These are phyloP conservation scores for Sclerotinia borealis DNA, from an alignment of 2,329 filamentous ascomycete species.

Conservation along the genomic window DNA sequence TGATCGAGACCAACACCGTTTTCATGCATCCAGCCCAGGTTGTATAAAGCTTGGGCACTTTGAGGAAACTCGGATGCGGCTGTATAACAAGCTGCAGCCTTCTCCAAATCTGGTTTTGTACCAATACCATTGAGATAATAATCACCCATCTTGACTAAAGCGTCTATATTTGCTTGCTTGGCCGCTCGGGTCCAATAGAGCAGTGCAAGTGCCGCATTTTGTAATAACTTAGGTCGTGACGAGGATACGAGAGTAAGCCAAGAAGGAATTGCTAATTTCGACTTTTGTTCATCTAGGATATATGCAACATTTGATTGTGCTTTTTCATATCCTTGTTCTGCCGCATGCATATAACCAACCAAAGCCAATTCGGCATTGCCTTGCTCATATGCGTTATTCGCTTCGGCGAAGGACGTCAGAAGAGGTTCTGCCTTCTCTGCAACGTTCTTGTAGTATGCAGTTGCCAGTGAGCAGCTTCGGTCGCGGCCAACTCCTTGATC, in stretches of 20 bases:
- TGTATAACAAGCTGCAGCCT: conserved; percentile 88
- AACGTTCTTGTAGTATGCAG: conserved; percentile 61
- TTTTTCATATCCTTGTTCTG: conserved; percentile 66
- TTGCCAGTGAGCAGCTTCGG: conserved; percentile 59
- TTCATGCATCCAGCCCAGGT: conserved; percentile 99
- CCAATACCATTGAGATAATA: conserved; percentile 87
- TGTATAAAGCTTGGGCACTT: conserved; percentile 93
- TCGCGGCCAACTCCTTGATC: conserved; percentile 60
- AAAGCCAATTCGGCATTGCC: conserved; percentile 60
- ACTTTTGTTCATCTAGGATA: conserved; percentile 58
- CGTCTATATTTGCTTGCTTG: conserved; percentile 87
- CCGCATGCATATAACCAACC: conserved; percentile 63
- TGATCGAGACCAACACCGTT: conserved; percentile 89
- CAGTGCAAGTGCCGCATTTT: conserved; percentile 52
- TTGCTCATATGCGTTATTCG: conserved; percentile 58
- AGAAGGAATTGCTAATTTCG: conserved; percentile 41
- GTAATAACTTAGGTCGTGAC: conserved; percentile 40
- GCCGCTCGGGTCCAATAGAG: conserved; percentile 95
- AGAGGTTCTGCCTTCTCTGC: conserved; percentile 51
- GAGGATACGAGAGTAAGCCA: conserved; percentile 32
- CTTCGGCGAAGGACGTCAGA: conserved; percentile 58
- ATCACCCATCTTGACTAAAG: conserved; percentile 95
- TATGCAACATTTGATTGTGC: conserved; percentile 69
- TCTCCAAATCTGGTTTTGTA: conserved; percentile 64
- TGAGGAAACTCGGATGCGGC: conserved; percentile 86